Percentiles rank a stretch among this genome's conserved stretches.
Conservation (phyloP, 169 alveolate species). For the Eimeria maxima region DNA sequence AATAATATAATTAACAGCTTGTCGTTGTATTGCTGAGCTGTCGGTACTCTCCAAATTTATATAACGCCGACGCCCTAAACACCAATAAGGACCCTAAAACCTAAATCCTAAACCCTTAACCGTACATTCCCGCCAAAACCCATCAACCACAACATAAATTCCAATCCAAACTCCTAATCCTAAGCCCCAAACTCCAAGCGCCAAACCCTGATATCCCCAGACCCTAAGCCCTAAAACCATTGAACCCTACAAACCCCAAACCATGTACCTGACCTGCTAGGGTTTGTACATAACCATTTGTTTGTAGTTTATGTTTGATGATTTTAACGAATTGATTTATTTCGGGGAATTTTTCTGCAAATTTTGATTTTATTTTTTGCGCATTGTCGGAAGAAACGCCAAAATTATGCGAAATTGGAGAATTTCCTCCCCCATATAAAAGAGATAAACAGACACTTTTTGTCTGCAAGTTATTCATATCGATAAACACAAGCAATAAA, state of each 20-base stretch:
- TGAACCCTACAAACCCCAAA: too few species aligned
- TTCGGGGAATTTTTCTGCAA: conserved; percentile 67
- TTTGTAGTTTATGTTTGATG: neutral
- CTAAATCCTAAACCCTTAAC: conserved; percentile 37
- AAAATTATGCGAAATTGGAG: conserved; percentile 73
- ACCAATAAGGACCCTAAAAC: conserved; percentile 1
- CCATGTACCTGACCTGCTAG: conserved; percentile 33
- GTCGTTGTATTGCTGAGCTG: neutral
- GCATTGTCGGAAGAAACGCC: conserved; percentile 49
- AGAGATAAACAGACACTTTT: conserved; percentile 80
- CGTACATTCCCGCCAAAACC: neutral
- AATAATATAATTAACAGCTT: conserved; percentile 72
- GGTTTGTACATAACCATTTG: conserved; percentile 70
- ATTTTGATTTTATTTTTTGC: conserved; percentile 9
- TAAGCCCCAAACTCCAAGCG: neutral
- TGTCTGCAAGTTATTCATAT: conserved; percentile 22
- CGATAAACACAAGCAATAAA: neutral
- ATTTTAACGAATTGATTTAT: conserved; percentile 6
- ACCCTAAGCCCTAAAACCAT: conserved; percentile 4
- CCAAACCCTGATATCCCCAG: neutral
- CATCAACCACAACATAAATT: neutral
- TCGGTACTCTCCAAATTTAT: neutral
- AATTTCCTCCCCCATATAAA: conserved; percentile 82
- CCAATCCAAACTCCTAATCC: neutral
- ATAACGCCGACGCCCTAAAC: conserved; percentile 1